These are phyloP conservation scores for Cladosporium velox DNA, from an alignment of 2,329 filamentous ascomycete species.

Conservation along the genomic window DNA sequence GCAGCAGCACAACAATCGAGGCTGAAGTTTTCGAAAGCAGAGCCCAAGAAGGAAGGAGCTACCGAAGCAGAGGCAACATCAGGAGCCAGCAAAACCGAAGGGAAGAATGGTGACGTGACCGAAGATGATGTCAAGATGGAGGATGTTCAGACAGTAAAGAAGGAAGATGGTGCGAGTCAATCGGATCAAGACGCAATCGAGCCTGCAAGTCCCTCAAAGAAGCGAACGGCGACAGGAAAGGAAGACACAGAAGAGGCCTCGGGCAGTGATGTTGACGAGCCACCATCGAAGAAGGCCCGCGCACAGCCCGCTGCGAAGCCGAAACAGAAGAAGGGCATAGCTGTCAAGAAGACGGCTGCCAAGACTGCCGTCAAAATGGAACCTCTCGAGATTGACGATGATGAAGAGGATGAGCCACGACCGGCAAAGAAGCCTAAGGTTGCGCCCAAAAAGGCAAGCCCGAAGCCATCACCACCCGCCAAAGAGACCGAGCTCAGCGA, in stretches of 20 bases:
- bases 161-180: conserved; percentile 28
- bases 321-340: conserved; percentile 33
- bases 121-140: conserved; percentile 40
- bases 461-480: neutral
- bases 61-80: conserved; percentile 16
- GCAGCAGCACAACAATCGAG: conserved; percentile 72
- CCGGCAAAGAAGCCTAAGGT: conserved; percentile 12
- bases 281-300: conserved; percentile 40
- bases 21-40: conserved; percentile 61
- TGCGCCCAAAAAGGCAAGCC: neutral
- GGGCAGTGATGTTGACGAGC: conserved; percentile 36
- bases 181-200: conserved; percentile 26
- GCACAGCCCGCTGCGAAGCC: conserved; percentile 29
- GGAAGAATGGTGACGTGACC: conserved; percentile 31
- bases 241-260: conserved; percentile 26
- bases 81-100: conserved; percentile 17
- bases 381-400: conserved; percentile 22
- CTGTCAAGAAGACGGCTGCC: conserved; percentile 25
- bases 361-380: conserved; percentile 24
- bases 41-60: conserved; percentile 27
- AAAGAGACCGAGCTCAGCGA: conserved; percentile 31
- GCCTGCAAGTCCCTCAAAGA: conserved; percentile 30
- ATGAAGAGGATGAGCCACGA: conserved; percentile 26
- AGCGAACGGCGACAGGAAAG: conserved; percentile 29
- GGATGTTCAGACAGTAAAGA: conserved; percentile 27